phyloP scores from a whole-genome alignment of 2,329 filamentous ascomycete genomes.

The Lachnellula occidentalis region DNA sequence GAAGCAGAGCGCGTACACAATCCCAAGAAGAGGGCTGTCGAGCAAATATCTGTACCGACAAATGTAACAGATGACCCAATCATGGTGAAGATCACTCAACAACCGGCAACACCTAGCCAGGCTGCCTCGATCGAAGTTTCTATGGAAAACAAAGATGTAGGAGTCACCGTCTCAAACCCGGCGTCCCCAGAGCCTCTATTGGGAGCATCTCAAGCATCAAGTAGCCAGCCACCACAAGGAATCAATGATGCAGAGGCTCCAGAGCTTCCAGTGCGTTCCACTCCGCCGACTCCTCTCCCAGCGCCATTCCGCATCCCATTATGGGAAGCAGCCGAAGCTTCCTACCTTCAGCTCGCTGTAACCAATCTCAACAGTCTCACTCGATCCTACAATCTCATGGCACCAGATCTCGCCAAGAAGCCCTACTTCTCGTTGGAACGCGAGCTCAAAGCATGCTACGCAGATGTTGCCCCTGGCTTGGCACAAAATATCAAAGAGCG shows the following conservation, averaged over 20 bases:
- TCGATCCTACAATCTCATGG: conserved; percentile 91
- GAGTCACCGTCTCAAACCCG: conserved; percentile 2
- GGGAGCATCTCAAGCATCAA: conserved; percentile 1
- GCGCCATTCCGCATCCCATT: conserved; percentile 70
- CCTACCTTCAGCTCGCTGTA: conserved; percentile 73
- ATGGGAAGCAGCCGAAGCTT: conserved; percentile 67
- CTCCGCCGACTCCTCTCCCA: conserved; percentile 33
- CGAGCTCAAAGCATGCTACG: conserved; percentile 75
- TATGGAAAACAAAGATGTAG: conserved; percentile 12
- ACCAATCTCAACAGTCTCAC: conserved; percentile 73
- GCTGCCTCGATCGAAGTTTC: conserved; percentile 13
- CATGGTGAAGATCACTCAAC: conserved; percentile 41
- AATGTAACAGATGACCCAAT: conserved; percentile 44
- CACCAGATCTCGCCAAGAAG: conserved; percentile 86
- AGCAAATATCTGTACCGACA: conserved; percentile 43
- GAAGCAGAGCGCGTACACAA: conserved; percentile 65
- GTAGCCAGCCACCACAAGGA: neutral
- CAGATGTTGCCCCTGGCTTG: conserved; percentile 75
- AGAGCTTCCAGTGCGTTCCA: conserved; percentile 16
- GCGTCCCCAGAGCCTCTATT: conserved; percentile 2
- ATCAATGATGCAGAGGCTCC: conserved; percentile 8
- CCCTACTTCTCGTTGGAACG: conserved; percentile 82
- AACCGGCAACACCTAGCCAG: conserved; percentile 20
- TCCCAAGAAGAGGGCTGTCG: conserved; percentile 44
- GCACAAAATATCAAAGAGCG: conserved; percentile 67